These are phyloP conservation scores for Nyctanthes arbortristis DNA, from an alignment of 257 asterid genomes.

Conservation along the genomic window DNA sequence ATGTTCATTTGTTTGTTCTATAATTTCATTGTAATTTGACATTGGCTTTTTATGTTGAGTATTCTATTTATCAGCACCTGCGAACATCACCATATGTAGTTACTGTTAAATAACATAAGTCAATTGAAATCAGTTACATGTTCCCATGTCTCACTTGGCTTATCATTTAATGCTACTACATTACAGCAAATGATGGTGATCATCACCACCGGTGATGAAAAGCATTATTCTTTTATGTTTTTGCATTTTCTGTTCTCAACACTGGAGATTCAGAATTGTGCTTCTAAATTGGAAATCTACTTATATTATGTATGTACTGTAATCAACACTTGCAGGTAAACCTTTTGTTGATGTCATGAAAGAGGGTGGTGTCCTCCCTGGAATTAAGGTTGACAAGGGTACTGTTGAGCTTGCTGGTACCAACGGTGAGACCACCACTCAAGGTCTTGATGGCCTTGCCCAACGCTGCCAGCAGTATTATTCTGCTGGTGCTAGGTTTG, in stretches of 20 bases:
- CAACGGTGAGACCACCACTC: slow-evolving; percentile 35
- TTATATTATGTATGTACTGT: background rate
- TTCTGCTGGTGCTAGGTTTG: slow-evolving; percentile 32
- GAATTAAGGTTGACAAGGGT: slow-evolving; percentile 36
- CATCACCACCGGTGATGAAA: too few species aligned
- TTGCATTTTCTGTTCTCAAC: too few species aligned
- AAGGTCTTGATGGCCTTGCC: slow-evolving; percentile 38
- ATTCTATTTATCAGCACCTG: background rate
- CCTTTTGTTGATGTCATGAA: slow-evolving; percentile 34
- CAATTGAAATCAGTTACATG: too few species aligned
- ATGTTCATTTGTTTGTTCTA: background rate
- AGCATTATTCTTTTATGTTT: too few species aligned
- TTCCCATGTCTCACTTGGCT: too few species aligned
- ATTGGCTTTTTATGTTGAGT: background rate
- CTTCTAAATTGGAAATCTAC: background rate
- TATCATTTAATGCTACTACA: too few species aligned
- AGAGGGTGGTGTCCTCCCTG: slow-evolving; percentile 33
- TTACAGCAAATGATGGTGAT: too few species aligned
- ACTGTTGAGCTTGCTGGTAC: slow-evolving; percentile 31
- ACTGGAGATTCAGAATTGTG: background rate
- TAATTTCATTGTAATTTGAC: background rate
- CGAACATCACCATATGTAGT: too few species aligned
- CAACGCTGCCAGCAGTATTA: slow-evolving; percentile 40
- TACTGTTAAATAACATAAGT: too few species aligned
- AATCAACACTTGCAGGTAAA: slow-evolving; percentile 20